A percentile compares a stretch with the other conserved stretches of the same genome.
phyloP scores from a whole-genome alignment of 148 eudicot genomes.

The Rheum nobile region DNA sequence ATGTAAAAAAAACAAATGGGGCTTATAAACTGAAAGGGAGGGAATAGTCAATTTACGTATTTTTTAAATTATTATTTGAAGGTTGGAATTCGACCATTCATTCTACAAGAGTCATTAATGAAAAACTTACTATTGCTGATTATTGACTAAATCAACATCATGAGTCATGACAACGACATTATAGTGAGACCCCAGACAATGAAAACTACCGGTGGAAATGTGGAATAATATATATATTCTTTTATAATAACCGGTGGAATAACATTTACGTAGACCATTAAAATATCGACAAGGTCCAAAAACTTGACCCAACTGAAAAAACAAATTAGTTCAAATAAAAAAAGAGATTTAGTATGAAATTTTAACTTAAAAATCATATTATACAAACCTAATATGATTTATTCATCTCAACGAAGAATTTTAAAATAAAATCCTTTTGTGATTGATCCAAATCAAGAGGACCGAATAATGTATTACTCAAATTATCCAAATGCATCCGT shows the following conservation, averaged over 20 bases:
- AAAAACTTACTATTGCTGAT: background rate
- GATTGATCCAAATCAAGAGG: too few species aligned
- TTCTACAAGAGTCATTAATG: background rate
- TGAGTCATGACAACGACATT: slow-evolving; percentile 3
- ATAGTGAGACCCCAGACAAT: slow-evolving; percentile 6
- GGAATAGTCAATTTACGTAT: background rate
- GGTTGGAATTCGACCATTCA: slow-evolving; percentile 6
- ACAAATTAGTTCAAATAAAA: background rate
- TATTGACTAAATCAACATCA: background rate
- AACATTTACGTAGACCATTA: background rate
- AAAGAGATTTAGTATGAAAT: background rate
- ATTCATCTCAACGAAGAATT: background rate
- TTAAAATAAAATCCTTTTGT: background rate
- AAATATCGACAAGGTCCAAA: background rate
- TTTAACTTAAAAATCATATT: background rate
- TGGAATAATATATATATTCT: background rate
- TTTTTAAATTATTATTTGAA: background rate
- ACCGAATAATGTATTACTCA: too few species aligned
- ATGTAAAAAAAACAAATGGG: too few species aligned
- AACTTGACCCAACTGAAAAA: background rate
- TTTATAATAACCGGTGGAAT: slow-evolving; percentile 1
- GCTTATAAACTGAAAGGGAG: too few species aligned
- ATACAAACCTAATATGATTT: background rate
- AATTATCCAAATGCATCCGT: background rate
- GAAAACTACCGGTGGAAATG: background rate